phyloP scores from a whole-genome alignment of 345 rosid species.

The Salix caprea region DNA sequence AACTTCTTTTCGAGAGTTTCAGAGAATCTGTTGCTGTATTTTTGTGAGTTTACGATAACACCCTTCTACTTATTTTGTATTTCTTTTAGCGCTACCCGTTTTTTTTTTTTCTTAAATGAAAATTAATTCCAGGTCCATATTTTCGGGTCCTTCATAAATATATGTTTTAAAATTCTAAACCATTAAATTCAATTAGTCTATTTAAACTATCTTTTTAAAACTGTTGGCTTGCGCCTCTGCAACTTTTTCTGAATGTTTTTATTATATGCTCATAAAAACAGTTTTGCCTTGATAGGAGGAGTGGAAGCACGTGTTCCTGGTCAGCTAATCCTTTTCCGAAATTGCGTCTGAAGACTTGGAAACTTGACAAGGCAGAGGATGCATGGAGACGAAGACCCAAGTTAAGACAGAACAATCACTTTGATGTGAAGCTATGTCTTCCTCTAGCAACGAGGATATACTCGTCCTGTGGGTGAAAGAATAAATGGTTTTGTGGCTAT shows the following conservation, averaged over 20 bases:
- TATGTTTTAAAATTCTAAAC: too few species aligned
- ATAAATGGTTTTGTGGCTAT: constrained; percentile 15
- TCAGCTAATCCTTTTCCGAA: constrained; percentile 90
- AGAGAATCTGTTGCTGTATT: too few species aligned
- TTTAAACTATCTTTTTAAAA: constrained; percentile 14
- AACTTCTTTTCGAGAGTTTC: not conserved
- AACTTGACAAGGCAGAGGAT: constrained; percentile 97
- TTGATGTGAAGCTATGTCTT: constrained; percentile 75
- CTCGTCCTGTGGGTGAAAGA: constrained; percentile 41
- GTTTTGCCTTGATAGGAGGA: too few species aligned
- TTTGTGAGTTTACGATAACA: too few species aligned
- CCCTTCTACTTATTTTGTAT: too few species aligned
- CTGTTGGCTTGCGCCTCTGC: not conserved
- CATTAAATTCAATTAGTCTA: too few species aligned
- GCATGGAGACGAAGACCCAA: constrained; percentile 90
- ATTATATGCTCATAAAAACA: not conserved
- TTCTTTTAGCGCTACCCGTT: too few species aligned
- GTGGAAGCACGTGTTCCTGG: constrained; percentile 45
- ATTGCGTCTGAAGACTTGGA: constrained; percentile 67
- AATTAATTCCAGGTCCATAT: too few species aligned
- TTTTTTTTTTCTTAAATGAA: too few species aligned
- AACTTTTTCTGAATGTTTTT: not conserved
- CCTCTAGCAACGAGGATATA: constrained; percentile 48
- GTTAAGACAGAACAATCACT: constrained; percentile 84
- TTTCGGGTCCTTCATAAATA: too few species aligned